Evolutionary conservation across 73 alveolate genomes (phyloP).

Genomic region (Symbiodinium pilosum): DNA sequence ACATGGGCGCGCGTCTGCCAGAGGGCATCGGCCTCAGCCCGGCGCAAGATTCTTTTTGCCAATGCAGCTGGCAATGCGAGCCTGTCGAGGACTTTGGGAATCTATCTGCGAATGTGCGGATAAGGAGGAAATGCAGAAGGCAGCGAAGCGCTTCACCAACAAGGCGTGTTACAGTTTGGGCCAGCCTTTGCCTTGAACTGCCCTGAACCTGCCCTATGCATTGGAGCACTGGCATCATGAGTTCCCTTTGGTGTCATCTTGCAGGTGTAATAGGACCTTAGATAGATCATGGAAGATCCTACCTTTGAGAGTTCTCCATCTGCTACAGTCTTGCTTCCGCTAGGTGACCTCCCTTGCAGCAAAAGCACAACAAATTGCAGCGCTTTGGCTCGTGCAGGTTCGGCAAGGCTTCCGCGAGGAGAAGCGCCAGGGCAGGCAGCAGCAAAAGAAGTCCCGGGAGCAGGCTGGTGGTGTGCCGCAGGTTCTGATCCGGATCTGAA

Average conservation of each 20-base stretch:
- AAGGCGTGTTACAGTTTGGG: neutral
- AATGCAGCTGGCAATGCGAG: neutral
- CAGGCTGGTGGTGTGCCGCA: neutral
- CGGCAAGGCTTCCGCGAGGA: conserved; percentile 31
- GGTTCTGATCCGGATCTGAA: neutral
- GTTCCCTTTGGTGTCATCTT: neutral
- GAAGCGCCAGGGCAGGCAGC: neutral
- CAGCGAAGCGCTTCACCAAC: conserved; percentile 6
- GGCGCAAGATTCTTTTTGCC: too few species aligned
- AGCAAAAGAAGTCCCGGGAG: neutral
- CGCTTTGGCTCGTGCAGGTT: neutral
- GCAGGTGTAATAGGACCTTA: neutral
- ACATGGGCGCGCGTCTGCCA: neutral
- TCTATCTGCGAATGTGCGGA: neutral
- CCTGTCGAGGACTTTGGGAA: neutral
- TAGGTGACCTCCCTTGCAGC: too few species aligned
- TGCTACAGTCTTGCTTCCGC: too few species aligned
- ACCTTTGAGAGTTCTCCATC: too few species aligned
- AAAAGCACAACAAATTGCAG: too few species aligned
- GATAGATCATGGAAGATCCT: neutral
- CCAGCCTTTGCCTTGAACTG: too few species aligned
- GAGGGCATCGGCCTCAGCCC: neutral
- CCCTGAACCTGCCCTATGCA: too few species aligned
- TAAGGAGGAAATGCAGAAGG: neutral
- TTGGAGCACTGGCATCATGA: too few species aligned